Conservation (phyloP, 768 basidiomycete genomes). For the Dioszegia hungarica region DNA sequence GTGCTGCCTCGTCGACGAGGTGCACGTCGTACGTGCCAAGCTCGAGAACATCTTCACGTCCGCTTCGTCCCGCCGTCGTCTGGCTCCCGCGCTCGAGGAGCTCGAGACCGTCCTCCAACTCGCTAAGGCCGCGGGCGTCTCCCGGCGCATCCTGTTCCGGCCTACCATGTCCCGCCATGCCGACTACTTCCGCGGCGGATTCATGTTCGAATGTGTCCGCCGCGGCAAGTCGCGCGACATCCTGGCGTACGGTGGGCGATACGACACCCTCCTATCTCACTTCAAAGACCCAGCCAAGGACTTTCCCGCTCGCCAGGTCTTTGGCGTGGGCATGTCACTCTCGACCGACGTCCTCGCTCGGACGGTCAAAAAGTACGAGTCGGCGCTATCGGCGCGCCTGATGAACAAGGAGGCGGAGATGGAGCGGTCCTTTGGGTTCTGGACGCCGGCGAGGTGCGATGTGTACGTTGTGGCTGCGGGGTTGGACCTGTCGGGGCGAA, state of each 20-base stretch:
- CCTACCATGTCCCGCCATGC: conserved; percentile 37
- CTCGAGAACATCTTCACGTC: conserved; percentile 28
- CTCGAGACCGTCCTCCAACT: conserved; percentile 26
- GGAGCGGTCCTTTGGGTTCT: conserved; percentile 43
- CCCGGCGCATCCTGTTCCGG: conserved; percentile 32
- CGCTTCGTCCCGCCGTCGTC: conserved; percentile 5
- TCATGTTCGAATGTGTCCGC: conserved; percentile 47
- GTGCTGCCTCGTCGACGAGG: conserved; percentile 35
- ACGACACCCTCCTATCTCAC: conserved; percentile 41
- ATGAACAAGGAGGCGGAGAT: conserved; percentile 38
- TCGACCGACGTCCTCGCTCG: conserved; percentile 32
- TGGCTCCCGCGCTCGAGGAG: conserved; percentile 33
- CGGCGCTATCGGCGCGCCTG: conserved; percentile 26
- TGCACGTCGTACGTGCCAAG: conserved; percentile 18
- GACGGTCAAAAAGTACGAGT: conserved; percentile 40
- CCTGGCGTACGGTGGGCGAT: conserved; percentile 44
- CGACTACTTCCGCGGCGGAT: conserved; percentile 42
- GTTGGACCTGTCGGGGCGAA: conserved; percentile 31
- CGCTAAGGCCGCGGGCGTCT: conserved; percentile 29
- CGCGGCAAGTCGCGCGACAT: conserved; percentile 37
- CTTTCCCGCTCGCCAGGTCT: conserved; percentile 26
- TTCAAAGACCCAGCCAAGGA: conserved; percentile 41
- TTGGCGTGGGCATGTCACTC: conserved; percentile 45
- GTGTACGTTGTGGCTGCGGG: conserved; percentile 42
- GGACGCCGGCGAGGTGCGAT: conserved; percentile 46